These are phyloP conservation scores for Antarctomyces pellizariae DNA, from an alignment of 495 filamentous ascomycete species.

Conservation along the genomic window DNA sequence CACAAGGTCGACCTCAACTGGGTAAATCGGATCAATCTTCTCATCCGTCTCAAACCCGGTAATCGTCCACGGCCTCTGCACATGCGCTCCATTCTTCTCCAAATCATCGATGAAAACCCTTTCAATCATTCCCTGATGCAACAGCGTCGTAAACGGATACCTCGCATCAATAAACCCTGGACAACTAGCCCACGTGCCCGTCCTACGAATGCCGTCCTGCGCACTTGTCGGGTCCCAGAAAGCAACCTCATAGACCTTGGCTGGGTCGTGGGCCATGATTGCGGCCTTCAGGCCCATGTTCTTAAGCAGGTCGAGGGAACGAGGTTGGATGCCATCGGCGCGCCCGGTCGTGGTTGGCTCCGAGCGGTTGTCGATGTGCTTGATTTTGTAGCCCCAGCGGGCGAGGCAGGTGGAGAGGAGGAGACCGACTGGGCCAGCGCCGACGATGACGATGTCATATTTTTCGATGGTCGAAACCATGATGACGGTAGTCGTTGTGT, in stretches of 20 bases:
- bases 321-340: constrained; percentile 61
- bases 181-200: constrained; percentile 46
- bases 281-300: constrained; percentile 49
- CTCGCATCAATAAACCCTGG: constrained; percentile 50
- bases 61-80: constrained; percentile 37
- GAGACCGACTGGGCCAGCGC: constrained; percentile 73
- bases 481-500: no score
- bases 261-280: constrained; percentile 54
- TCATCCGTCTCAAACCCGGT: constrained; percentile 37
- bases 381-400: constrained; percentile 44
- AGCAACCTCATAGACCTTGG: constrained; percentile 50
- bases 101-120: constrained; percentile 46
- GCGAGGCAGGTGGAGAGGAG: constrained; percentile 63
- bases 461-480: no score
- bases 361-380: constrained; percentile 47
- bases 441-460: constrained; percentile 63
- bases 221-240: constrained; percentile 49
- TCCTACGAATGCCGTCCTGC: constrained; percentile 37
- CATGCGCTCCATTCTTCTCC: constrained; percentile 26
- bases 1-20: constrained; percentile 43
- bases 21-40: constrained; percentile 30
- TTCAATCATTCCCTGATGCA: constrained; percentile 58
- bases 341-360: constrained; percentile 47
- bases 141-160: constrained; percentile 52
- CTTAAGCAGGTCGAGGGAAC: constrained; percentile 50